These are phyloP conservation scores for Eudorina sp. DNA, from an alignment of 139 green algal genomes.

Conservation along the genomic window DNA sequence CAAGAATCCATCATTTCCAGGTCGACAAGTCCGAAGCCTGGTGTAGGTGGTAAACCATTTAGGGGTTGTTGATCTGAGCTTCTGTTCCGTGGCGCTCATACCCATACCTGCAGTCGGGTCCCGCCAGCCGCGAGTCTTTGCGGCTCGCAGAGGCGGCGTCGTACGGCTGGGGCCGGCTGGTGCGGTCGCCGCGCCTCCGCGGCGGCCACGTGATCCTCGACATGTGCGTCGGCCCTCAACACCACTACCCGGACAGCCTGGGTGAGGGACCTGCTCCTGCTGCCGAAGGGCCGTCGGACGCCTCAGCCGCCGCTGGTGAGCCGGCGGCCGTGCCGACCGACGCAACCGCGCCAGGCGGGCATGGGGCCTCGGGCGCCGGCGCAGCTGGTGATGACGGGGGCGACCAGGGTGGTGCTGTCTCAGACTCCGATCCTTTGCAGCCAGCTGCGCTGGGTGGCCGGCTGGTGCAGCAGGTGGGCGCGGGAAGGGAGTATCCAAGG, in stretches of 20 bases:
- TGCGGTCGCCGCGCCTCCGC: conserved; percentile 73
- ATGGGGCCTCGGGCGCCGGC: too few species aligned
- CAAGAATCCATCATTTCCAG: too few species aligned
- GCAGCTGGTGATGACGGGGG: too few species aligned
- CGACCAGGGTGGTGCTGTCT: not conserved
- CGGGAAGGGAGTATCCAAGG: too few species aligned
- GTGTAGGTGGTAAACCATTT: too few species aligned
- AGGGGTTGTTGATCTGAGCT: too few species aligned
- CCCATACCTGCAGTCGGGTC: not conserved
- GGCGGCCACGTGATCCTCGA: conserved; percentile 82
- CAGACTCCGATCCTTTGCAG: not conserved
- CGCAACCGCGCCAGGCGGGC: too few species aligned
- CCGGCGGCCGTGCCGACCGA: not conserved
- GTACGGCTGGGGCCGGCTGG: conserved; percentile 40
- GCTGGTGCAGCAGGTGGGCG: conserved; percentile 16
- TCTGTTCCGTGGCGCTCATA: too few species aligned
- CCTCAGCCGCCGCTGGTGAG: not conserved
- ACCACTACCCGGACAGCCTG: not conserved
- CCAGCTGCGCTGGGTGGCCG: not conserved
- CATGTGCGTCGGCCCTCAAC: conserved; percentile 65
- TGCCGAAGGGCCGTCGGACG: too few species aligned
- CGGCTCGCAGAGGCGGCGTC: not conserved
- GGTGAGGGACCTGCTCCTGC: too few species aligned
- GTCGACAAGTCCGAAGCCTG: too few species aligned
- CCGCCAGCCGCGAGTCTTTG: not conserved